Percentiles rank a stretch among this genome's conserved stretches.
Evolutionary conservation across 1,284 basidiomycete species (phyloP).

Genomic region (Naganishia cerealis): DNA sequence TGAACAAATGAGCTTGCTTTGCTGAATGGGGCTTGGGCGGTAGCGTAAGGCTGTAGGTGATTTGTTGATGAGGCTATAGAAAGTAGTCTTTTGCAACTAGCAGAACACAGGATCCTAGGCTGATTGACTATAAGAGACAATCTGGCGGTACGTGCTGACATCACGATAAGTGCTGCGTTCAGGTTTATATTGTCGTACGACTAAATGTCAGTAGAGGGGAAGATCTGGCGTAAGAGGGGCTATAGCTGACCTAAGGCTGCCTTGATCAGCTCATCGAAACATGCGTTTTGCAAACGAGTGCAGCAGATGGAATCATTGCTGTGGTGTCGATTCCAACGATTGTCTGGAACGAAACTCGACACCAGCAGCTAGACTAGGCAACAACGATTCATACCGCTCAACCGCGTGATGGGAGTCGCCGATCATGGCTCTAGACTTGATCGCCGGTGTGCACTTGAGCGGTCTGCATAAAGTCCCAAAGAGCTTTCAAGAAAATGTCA

Average conservation of each 20-base stretch:
- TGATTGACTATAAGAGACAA: not conserved
- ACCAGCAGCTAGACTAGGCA: not conserved
- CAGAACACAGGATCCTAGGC: not conserved
- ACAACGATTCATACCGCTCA: not conserved
- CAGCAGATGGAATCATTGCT: not conserved
- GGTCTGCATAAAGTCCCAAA: too few relatives aligned
- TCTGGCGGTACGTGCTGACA: not conserved
- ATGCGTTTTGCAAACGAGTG: not conserved
- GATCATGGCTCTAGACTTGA: not conserved
- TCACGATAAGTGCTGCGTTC: not conserved
- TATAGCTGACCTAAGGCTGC: not conserved
- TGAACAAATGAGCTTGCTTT: not conserved
- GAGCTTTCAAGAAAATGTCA: too few relatives aligned
- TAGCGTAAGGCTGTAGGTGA: not conserved
- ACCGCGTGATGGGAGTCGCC: not conserved
- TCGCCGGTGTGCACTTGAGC: conserved; percentile 1
- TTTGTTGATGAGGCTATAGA: not conserved
- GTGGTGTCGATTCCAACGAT: conserved; percentile 2
- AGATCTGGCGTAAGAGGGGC: not conserved
- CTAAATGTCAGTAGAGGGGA: not conserved
- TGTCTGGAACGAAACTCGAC: not conserved
- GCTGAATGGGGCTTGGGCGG: not conserved
- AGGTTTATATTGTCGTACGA: not conserved
- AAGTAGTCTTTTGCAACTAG: not conserved
- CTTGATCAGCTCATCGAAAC: not conserved